Evolutionary conservation across 1,284 basidiomycete genomes (phyloP), one percentile per base, ranked within the genome.

Genomic region (Porogramme epimiltina): DNA sequence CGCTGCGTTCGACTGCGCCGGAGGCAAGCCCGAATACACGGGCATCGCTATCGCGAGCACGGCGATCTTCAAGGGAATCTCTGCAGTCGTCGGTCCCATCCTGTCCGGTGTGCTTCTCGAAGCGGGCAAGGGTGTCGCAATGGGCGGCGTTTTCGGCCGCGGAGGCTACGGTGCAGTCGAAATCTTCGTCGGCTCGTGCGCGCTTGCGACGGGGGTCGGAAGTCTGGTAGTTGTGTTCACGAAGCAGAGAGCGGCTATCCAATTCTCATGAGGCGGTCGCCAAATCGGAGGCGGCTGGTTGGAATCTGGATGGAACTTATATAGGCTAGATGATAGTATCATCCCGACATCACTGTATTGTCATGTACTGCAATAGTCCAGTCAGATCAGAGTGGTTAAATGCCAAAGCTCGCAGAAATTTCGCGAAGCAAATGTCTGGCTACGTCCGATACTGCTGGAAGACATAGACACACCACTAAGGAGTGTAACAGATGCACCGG

Each of bases 151-250:
- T 2, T 66, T 63, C 31, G 65, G 62, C 4, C 52, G 59, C 48
- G 56, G 55, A 26, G 65, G 65, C 4, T 66, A 63, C 39, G 60
- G 60, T 25, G 52, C 57, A 2, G 56, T 66, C 19, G 63, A 66
- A 46, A 58, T 66, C 3, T 66, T 66, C 43, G 65, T 66, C 6
- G 65, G 65, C 8, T 56, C 57, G 3, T 64, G 61, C 42, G 64
- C 63, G 18, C 41, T 63, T 1, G 60, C 60, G 25, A 58, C 61
- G 0, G 59, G 58, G 23, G 45, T 54, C 1, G 42, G 53, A 2
- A 65, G 63, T 50, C 26, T 61, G 8, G 26, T 63, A 16, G 49
- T 65, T 8, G 62, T 58, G 10, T 47, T 44, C 3, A 49, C 60
- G 38, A 59, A 55, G 38, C 49, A 42, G 38, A 43, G 57, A 5